These are phyloP conservation scores for Rhodotorula sp. DNA, from an alignment of 1,284 basidiomycete genomes.

Conservation along the genomic window DNA sequence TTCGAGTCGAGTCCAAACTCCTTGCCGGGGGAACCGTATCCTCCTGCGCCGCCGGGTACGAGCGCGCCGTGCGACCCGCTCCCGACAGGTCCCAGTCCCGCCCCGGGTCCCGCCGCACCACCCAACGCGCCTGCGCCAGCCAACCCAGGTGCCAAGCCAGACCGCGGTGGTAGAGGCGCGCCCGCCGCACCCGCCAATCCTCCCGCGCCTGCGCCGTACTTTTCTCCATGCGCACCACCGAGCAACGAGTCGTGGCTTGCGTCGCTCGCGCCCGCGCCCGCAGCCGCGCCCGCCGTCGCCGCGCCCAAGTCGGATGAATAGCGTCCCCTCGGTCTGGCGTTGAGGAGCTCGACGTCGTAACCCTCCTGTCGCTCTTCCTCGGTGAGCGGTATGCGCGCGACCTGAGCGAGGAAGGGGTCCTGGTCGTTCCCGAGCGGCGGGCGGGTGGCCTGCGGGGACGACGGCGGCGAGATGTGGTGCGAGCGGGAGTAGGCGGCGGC, in stretches of 20 bases:
- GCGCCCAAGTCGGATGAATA: constrained; percentile 10
- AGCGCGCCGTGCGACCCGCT: not conserved
- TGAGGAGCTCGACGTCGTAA: constrained; percentile 39
- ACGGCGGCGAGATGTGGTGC: too few relatives aligned
- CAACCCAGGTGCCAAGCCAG: not conserved
- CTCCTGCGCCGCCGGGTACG: not conserved
- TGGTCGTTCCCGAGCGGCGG: not conserved
- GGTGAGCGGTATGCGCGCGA: constrained; percentile 30
- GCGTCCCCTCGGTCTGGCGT: constrained; percentile 28
- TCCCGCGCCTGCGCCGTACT: constrained; percentile 3
- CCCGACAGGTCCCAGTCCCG: not conserved
- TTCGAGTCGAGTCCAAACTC: constrained; percentile 7
- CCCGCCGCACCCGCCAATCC: too few relatives aligned
- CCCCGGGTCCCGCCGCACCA: not conserved
- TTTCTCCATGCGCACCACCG: constrained; percentile 1
- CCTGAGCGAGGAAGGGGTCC: constrained; percentile 37
- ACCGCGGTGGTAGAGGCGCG: not conserved
- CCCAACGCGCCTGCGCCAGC: not conserved
- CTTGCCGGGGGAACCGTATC: not conserved
- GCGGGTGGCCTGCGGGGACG: too few relatives aligned
- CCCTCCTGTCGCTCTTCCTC: constrained; percentile 39
- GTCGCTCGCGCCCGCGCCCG: not conserved
- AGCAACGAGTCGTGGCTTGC: constrained; percentile 6
- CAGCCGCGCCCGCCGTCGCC: not conserved
- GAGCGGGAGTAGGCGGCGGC: too few relatives aligned